Evolutionary conservation across 2,329 filamentous ascomycete genomes (phyloP).

Genomic region (Didymella keratinophila): DNA sequence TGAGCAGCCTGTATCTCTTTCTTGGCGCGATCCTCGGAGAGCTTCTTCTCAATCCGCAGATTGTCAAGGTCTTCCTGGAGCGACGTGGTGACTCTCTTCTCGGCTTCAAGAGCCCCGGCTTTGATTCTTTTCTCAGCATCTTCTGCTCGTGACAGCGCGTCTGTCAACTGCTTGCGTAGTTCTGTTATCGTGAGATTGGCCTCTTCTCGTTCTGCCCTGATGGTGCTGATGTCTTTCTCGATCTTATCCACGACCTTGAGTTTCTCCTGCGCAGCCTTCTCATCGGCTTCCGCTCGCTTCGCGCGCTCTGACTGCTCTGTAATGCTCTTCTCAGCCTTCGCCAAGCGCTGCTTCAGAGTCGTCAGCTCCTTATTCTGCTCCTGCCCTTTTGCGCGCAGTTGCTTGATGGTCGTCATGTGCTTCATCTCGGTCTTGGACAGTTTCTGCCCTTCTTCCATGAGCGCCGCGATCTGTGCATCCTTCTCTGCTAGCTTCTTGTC

Average conservation of each 20-base stretch:
- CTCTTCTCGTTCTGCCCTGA: constrained; percentile 69
- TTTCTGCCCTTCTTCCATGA: constrained; percentile 92
- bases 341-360: constrained; percentile 65
- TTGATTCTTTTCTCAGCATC: constrained; percentile 71
- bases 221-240: constrained; percentile 65
- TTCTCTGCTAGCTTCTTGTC: constrained; percentile 88
- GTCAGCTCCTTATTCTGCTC: constrained; percentile 62
- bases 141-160: constrained; percentile 72
- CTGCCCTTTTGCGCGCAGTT: constrained; percentile 65
- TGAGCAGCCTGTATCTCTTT: constrained; percentile 74
- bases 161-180: constrained; percentile 73
- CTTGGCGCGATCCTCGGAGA: constrained; percentile 73
- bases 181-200: constrained; percentile 72
- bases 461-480: constrained; percentile 84
- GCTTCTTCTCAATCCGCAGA: constrained; percentile 76
- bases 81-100: constrained; percentile 64
- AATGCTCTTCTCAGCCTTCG: constrained; percentile 70
- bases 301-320: constrained; percentile 68
- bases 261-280: constrained; percentile 64
- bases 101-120: constrained; percentile 71
- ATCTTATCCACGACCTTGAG: constrained; percentile 60
- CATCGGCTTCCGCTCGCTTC: constrained; percentile 66
- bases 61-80: constrained; percentile 71
- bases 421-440: constrained; percentile 87
- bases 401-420: constrained; percentile 82